Percentiles rank a stretch among this genome's conserved stretches.
phyloP scores from a whole-genome alignment of 305 asterid genomes.

The Fraxinus xanthoxyloides region DNA sequence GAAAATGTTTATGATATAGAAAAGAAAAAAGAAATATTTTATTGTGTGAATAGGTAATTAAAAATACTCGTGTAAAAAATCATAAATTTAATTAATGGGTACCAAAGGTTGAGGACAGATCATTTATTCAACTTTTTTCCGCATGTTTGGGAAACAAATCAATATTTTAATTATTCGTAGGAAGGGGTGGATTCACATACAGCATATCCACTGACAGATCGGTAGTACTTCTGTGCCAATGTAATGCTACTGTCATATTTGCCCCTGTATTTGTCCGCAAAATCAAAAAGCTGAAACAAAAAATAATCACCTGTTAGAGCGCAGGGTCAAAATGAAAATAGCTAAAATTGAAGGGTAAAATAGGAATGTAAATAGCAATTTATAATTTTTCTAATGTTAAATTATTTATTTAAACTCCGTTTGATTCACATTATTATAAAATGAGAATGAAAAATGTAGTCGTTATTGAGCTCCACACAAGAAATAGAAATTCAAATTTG shows the following conservation, averaged over 20 bases:
- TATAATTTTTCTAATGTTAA: not conserved
- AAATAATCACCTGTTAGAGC: not conserved
- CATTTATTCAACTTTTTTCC: not conserved
- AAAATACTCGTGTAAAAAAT: no score
- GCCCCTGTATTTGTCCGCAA: slow-evolving; percentile 97
- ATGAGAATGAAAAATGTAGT: no score
- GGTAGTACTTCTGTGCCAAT: slow-evolving; percentile 86
- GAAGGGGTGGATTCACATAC: slow-evolving; percentile 46
- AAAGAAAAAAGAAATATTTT: no score
- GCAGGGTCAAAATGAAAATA: not conserved
- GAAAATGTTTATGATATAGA: no score
- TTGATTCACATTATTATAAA: no score
- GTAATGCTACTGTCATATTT: slow-evolving; percentile 92
- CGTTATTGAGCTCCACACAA: no score
- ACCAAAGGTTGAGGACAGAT: not conserved
- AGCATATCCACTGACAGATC: slow-evolving; percentile 97
- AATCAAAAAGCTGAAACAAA: slow-evolving; percentile 76
- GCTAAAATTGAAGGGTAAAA: not conserved
- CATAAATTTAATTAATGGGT: not conserved
- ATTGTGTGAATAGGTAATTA: not conserved
- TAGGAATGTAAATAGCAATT: not conserved
- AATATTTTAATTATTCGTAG: not conserved
- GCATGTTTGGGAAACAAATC: not conserved
- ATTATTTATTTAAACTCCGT: no score
- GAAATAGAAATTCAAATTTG: no score